Evolutionary conservation across 2,329 filamentous ascomycete species (phyloP), one percentile per base, ranked within the genome.

Genomic region (Fusarium ambrosium): DNA sequence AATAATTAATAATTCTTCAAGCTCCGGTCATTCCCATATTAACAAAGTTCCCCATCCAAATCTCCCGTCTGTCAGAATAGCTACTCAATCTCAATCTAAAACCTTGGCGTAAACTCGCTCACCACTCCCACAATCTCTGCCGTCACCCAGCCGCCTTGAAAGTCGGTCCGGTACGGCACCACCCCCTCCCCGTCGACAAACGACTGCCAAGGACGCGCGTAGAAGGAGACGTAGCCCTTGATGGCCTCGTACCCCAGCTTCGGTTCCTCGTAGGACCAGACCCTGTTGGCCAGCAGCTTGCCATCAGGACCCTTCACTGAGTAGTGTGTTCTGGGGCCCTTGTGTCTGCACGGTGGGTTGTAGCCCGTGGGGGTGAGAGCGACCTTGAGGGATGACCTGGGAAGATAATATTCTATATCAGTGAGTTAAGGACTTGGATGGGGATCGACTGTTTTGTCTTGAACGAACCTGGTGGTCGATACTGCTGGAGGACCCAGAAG

Each of bases 61-160:
- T 43, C 22, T 59, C 45, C 18, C 43, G 41, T 51, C 29, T 29
- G 29, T 61, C 68, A 64, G 36, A 53, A 53, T 70, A 24, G 56
- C 18, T 24, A 16, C n/a, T 29, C 24, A 29, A 29, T 51, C 48
- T 18, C 62, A 22, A 34, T 22, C 58, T 62, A 80, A 63, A 84
- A 69, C 16, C 81, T 75, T 11, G 83, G 84, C 62, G 86, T 82
- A 55, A 78, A 79, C 14, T 84, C 85, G 79, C 87, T 86, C 68
- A 86, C 82, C 56, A 86, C 85, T 34, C 89, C 88, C 73, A 88
- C 87, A 70, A 92, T 86, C 67, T 92, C 89, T 70, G 86, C 87
- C 59, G 89, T 91, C 70, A 90, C 88, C 90, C 90, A 92, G 3
- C 90, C 90, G 27, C 90, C 90, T 80, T 91, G 92, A 73, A 91